Conservation (phyloP, 306 rosid genomes). For the Elaeagnus macrophylla region DNA sequence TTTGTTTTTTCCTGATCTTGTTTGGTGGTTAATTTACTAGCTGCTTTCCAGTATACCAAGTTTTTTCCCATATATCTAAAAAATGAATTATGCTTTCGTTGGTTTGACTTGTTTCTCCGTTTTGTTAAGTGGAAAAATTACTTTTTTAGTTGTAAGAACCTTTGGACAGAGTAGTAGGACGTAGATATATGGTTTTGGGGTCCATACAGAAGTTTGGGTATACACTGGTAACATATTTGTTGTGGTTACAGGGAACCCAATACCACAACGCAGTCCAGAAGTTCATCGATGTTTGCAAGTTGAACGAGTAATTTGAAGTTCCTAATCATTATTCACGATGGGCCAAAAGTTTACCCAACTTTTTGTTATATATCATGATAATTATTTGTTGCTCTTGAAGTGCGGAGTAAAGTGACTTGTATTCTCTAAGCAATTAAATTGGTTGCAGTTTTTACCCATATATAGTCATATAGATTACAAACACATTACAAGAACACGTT, state of each 20-base stretch:
- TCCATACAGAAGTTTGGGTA: constrained; percentile 12
- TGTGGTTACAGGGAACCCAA: constrained; percentile 46
- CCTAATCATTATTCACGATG: constrained; percentile 23
- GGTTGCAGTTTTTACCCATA: no score
- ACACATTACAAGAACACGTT: no score
- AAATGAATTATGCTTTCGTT: neutral
- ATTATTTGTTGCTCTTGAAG: no score
- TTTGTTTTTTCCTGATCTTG: no score
- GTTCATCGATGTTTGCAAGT: constrained; percentile 61
- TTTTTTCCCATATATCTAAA: no score
- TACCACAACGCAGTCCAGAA: constrained; percentile 66
- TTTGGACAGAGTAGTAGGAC: constrained; percentile 5
- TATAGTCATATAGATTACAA: no score
- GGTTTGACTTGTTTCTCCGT: constrained; percentile 4
- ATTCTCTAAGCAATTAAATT: no score
- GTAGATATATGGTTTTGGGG: constrained; percentile 12
- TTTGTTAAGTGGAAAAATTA: neutral
- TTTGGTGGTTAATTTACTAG: no score
- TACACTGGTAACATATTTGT: constrained; percentile 11
- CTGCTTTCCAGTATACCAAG: no score
- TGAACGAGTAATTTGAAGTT: constrained; percentile 43
- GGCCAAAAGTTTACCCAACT: constrained; percentile 15
- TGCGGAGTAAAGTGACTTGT: no score
- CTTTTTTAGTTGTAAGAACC: constrained; percentile 1
- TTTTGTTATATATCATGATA: constrained; percentile 7